Evolutionary conservation across 2,329 filamentous ascomycete genomes (phyloP).

Genomic region (Fusarium pseudonygamai): DNA sequence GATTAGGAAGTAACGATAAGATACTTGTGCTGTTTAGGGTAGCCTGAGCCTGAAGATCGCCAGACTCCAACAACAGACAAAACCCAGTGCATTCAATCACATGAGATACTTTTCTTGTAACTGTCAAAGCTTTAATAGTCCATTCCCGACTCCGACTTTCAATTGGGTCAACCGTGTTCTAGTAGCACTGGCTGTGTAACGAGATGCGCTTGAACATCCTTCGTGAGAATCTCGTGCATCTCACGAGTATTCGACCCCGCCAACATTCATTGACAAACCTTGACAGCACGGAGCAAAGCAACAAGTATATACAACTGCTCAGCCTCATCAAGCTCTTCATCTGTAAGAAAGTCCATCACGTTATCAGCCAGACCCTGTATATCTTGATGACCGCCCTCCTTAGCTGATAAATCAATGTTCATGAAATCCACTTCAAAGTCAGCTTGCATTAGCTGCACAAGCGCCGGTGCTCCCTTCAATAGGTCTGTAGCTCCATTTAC

Average conservation of each 20-base stretch:
- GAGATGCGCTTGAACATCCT: background rate
- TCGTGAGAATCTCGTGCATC: background rate
- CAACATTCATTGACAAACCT: background rate
- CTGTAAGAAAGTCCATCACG: background rate
- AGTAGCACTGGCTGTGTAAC: no score
- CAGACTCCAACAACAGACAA: no score
- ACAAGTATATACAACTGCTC: background rate
- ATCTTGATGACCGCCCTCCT: background rate
- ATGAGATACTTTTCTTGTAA: no score
- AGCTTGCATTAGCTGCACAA: background rate
- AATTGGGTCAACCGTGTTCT: no score
- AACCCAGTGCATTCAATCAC: no score
- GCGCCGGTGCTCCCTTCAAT: background rate
- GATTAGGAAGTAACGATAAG: background rate
- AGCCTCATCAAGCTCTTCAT: background rate
- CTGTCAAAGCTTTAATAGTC: no score
- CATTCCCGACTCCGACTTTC: no score
- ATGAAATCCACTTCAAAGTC: background rate
- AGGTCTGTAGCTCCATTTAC: background rate
- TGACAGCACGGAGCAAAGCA: background rate
- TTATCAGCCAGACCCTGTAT: fast-evolving
- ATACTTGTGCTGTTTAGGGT: fast-evolving
- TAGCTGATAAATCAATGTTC: background rate
- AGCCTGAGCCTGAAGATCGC: no score
- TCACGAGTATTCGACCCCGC: background rate